Evolutionary conservation across 2,329 filamentous ascomycete species (phyloP).

Genomic region (Neodidymelliopsis sp.): DNA sequence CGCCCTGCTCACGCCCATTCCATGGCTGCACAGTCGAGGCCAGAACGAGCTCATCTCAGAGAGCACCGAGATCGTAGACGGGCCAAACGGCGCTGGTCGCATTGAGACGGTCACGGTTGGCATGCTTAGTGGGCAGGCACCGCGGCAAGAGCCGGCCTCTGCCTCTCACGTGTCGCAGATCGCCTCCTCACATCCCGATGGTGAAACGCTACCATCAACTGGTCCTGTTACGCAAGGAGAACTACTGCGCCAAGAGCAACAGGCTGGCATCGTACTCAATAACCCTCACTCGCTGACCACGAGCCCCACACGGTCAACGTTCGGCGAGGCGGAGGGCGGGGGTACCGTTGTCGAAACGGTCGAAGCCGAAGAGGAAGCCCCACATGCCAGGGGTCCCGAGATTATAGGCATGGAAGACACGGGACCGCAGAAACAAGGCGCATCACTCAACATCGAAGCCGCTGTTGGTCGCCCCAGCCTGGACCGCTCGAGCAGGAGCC

Average conservation of each 20-base stretch:
- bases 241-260: constrained; percentile 84
- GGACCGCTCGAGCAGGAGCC: constrained; percentile 38
- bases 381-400: constrained; percentile 84
- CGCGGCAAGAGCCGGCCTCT: constrained; percentile 21
- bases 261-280: constrained; percentile 76
- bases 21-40: constrained; percentile 70
- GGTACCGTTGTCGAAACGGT: constrained; percentile 47
- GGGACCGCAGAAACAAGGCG: constrained; percentile 74
- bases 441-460: constrained; percentile 48
- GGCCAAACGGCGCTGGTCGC: constrained; percentile 78
- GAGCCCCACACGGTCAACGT: constrained; percentile 35
- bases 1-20: constrained; percentile 90
- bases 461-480: constrained; percentile 47
- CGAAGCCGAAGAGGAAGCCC: constrained; percentile 63
- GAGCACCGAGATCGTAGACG: constrained; percentile 80
- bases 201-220: constrained; percentile 47
- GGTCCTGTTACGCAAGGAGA: constrained; percentile 74
- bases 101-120: constrained; percentile 84
- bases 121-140: constrained; percentile 47
- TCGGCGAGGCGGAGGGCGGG: constrained; percentile 35
- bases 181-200: constrained; percentile 43
- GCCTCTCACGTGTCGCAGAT: constrained; percentile 34
- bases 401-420: constrained; percentile 87
- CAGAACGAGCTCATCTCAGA: constrained; percentile 73
- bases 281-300: constrained; percentile 44